Base-by-base conservation (phyloP, 306 rosid species). In the Geum urbanum region DNA sequence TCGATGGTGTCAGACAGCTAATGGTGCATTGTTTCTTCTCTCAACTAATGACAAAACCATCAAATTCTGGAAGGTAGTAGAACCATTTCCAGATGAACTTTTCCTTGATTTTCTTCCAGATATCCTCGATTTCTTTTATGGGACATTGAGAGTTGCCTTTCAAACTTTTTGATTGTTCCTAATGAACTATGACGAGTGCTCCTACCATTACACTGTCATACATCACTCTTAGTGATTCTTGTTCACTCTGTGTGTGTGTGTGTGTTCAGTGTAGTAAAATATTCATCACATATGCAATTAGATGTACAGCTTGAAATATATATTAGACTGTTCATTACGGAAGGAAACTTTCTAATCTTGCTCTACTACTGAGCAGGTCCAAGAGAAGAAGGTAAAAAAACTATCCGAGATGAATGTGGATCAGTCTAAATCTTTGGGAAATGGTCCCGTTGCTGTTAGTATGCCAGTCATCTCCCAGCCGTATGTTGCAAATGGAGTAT, bases 11-110 rank as follows among this genome's bases (percentile, higher is more conserved):
- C 90, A 88, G 55, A 68, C 87, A 47, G 88, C 94, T 63, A 88
- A 85, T 43, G 87, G 90, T 62, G 88, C 90, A 8, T 54, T 85
- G 52, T 88, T 85, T 81, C 85, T 88, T 79, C 84, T 88, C 54
- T 88, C 94, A 2, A 73, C 94, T 18, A 88, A 88, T 67, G 94
- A 88, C 75, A 85, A 88, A 81, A 88, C 94, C 66, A 88, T 88
- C 69, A 88, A 88, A 63, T 85, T 77, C 64, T 88, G 94, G 94
- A 88, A 88, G 94, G 94, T 88, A 78, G 67, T 59, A 46, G 44
- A 67, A 43, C 16, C 40, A 1, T 15, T 37, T 15, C 12, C 46
- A 7, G 3, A 2, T 59, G 20, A 43, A 63, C 18, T 20, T 63
- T 27, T 24, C 3, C 46, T 56, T 70, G 41, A 14, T 69, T 69